Conservation (phyloP, 106 monocot genomes). For the Apostasia shenzhenica region DNA sequence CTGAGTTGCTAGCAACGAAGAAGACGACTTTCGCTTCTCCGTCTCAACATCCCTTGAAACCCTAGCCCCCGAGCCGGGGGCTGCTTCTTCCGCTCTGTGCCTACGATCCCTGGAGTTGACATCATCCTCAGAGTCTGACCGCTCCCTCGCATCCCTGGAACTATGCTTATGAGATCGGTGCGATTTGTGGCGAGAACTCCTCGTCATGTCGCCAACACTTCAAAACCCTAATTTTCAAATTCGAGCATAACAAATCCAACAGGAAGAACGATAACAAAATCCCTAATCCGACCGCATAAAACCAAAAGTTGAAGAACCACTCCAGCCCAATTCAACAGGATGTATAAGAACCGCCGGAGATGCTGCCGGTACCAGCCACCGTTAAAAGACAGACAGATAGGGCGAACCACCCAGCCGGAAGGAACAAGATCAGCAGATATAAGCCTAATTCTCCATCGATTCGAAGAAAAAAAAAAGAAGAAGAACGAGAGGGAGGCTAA, state of each 20-base stretch:
- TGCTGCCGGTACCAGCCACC: not conserved
- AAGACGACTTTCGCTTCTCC: constrained; percentile 27
- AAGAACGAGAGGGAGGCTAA: not conserved
- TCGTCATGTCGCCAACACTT: constrained; percentile 22
- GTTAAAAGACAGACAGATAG: not conserved
- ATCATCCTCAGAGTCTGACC: constrained; percentile 36
- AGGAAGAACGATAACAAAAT: not conserved
- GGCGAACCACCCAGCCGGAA: not conserved
- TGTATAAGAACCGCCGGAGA: not conserved
- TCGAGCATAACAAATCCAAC: not conserved
- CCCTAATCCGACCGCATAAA: not conserved
- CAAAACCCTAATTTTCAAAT: constrained; percentile 20
- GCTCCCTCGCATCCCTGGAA: constrained; percentile 14
- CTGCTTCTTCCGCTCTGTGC: constrained; percentile 13
- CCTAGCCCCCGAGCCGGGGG: constrained; percentile 19
- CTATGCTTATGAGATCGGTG: constrained; percentile 26
- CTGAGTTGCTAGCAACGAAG: not conserved
- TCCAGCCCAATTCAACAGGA: not conserved
- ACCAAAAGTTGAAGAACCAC: no score
- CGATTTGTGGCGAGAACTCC: constrained; percentile 33
- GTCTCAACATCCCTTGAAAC: constrained; percentile 35
- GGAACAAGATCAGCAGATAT: not conserved
- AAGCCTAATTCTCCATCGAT: not conserved
- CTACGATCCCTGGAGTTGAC: constrained; percentile 25
- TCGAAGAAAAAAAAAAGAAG: not conserved